phyloP scores from a whole-genome alignment of 108 stramenopile genomes.

The Nitzschia sp. region DNA sequence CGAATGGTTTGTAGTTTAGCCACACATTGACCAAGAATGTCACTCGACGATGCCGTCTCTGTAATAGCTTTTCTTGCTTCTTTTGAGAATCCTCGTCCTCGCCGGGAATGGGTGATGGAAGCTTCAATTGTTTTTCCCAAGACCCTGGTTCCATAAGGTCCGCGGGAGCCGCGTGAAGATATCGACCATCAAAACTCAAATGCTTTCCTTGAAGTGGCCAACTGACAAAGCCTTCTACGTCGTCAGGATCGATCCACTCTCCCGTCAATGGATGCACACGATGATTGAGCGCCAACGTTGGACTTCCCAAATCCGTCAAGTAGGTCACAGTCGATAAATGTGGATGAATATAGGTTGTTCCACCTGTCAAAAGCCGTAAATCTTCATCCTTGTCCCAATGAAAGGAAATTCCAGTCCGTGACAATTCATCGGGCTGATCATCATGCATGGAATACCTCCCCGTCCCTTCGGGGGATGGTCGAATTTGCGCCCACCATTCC shows the following conservation, averaged over 20 bases:
- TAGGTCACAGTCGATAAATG: constrained; percentile 87
- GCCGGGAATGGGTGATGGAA: neutral
- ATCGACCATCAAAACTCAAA: constrained; percentile 80
- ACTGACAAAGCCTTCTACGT: constrained; percentile 46
- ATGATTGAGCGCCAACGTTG: constrained; percentile 62
- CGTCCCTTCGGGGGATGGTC: constrained; percentile 57
- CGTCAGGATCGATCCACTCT: constrained; percentile 41
- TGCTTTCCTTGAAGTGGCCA: constrained; percentile 81
- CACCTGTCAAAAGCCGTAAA: constrained; percentile 66
- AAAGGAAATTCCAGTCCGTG: constrained; percentile 69
- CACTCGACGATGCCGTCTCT: constrained; percentile 47
- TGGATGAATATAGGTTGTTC: constrained; percentile 73
- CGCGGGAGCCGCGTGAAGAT: constrained; percentile 73
- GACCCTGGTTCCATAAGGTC: constrained; percentile 60
- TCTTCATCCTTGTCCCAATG: constrained; percentile 92
- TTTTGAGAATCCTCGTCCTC: neutral
- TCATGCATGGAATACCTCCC: constrained; percentile 50
- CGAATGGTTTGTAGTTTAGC: constrained; percentile 84
- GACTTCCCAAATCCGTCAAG: constrained; percentile 68
- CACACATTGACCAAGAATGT: constrained; percentile 94
- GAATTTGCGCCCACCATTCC: constrained; percentile 88
- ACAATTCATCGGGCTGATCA: constrained; percentile 31
- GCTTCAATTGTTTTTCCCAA: constrained; percentile 52
- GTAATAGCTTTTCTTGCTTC: constrained; percentile 3
- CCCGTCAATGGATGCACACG: constrained; percentile 63